Evolutionary conservation across 2,329 filamentous ascomycete species (phyloP), one percentile per base, ranked within the genome.

Genomic region (Colletotrichum siamense): DNA sequence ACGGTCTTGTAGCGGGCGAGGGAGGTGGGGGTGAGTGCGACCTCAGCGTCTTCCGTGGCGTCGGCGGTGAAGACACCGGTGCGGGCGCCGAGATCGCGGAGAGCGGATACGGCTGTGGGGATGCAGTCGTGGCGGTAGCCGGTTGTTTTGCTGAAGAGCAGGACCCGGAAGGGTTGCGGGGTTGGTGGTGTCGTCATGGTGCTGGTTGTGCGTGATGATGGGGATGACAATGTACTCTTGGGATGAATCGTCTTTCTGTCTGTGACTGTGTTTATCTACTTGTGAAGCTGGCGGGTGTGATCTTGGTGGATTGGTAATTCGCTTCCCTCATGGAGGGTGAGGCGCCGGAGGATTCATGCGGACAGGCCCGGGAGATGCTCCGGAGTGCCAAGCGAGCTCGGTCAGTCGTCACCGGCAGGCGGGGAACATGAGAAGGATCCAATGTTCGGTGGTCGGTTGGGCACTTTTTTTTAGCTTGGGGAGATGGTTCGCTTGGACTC

Each of bases 111-210:
- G 64, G 81, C 84, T 10, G 84, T 82, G 1, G 83, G 81, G 72
- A 87, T 87, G 24, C 82, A 87, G 16, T 79, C 81, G 74, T 87
- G 86, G 61, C 86, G 83, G 73, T 84, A 87, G 6, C 76, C 82
- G 0, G 79, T 77, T 7, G 86, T 87, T 75, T 85, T 85, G 77
- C 81, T 85, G 74, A 87, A 86, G 75, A 86, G 80, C 26, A 87
- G 82, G 9, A 87, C 80, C 13, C 78, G 78, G 69, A 86, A 82
- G 15, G 77, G 66, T 9, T 49, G 22, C 7, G 8, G 7, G 10
- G 26, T 0, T 12, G 22, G 2, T 3, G 18, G 9, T 13, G 63
- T 13, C 28, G 70, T 16, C 65, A 73, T 76, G 6, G 2, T 69
- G 4, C 10, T 9, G 5, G 24, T 62, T 34, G 6, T 59, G 10